Base-by-base conservation (phyloP, 257 asterid genomes). In the Lantana camara region DNA sequence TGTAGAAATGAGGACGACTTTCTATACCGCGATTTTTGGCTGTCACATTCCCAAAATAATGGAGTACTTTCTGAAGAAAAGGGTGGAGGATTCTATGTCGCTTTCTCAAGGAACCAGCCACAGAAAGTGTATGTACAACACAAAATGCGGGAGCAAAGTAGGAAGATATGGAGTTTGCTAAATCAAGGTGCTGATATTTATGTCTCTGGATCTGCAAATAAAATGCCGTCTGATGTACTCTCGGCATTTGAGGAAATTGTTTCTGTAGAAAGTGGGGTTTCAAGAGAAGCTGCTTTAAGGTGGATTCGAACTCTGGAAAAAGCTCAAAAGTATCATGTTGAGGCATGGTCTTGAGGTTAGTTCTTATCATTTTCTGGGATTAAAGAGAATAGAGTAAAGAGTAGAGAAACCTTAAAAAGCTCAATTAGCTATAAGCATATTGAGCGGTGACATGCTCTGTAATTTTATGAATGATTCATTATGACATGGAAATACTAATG, bases 21-120 rank as follows among this genome's bases (percentile, higher is more conserved):
- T 68, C 76, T 90, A 29, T 90, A 94, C 79, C 73, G 58, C 49
- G 95, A 90, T 61, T 94, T 94, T 56, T 94, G 99, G 99, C 38
- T 72, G 66, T 73, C 85, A 12, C 95, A 87, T 73, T 66, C 85
- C 21, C 79, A 81, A 65, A 68, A 72, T 2, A 75, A 79, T 0
- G 92, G 95, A 19, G 89, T 90, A n/a, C 88, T 94, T 29, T 90
- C 95, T 9, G 95, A 85, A 78, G 89, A 71, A 10, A 80, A 83
- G 29, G 95, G 99, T 37, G 97, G 99, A 17, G 99, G 99, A 48
- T 88, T 90, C 79, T 77, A 71, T 16, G 91, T 74, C 7, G 92
- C 99, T 20, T 93, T 93, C 79, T 93, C 97, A n/a, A 90, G 99
- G 70, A 85, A 85, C 68, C 95, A 83, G 65, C 89, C 88, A 15